A percentile compares a stretch with the other conserved stretches of the same genome.
Evolutionary conservation across 306 rosid genomes (phyloP).

Genomic region (Quercus dentata): DNA sequence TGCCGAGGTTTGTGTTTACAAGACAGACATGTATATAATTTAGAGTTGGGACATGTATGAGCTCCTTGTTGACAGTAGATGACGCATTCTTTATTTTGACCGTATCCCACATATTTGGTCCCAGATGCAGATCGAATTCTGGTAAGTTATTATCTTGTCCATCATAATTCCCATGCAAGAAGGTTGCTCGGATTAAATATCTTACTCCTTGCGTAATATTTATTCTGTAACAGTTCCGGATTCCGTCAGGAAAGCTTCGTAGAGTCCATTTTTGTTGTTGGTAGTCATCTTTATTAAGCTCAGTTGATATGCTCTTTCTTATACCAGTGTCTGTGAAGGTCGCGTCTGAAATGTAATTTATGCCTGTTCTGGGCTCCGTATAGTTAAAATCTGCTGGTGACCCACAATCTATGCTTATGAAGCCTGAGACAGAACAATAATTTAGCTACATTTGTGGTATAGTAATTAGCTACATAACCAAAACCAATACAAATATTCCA

Average conservation of each 20-base stretch:
- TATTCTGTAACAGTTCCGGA: conserved; percentile 51
- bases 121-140: conserved; percentile 44
- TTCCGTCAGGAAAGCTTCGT: conserved; percentile 52
- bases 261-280: conserved; percentile 24
- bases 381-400: conserved; percentile 20
- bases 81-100: conserved; percentile 13
- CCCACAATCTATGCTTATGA: conserved; percentile 61
- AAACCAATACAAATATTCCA: too few relatives aligned
- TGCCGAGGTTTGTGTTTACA: conserved; percentile 41
- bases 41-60: conserved; percentile 34
- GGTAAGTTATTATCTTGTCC: conserved; percentile 10
- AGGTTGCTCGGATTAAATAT: conserved; percentile 37
- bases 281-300: neutral
- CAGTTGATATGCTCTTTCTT: conserved; percentile 10
- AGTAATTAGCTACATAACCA: too few relatives aligned
- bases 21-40: conserved; percentile 37
- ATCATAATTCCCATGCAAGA: conserved; percentile 50
- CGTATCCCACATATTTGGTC: conserved; percentile 39
- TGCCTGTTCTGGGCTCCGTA: conserved; percentile 6
- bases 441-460: too few relatives aligned
- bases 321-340: conserved; percentile 37
- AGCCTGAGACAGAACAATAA: conserved; percentile 11
- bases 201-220: conserved; percentile 17
- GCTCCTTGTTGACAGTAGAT: neutral
- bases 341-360: conserved; percentile 47